These are phyloP conservation scores for Aureobasidium sp. DNA, from an alignment of 2,329 filamentous ascomycete species.

Conservation along the genomic window DNA sequence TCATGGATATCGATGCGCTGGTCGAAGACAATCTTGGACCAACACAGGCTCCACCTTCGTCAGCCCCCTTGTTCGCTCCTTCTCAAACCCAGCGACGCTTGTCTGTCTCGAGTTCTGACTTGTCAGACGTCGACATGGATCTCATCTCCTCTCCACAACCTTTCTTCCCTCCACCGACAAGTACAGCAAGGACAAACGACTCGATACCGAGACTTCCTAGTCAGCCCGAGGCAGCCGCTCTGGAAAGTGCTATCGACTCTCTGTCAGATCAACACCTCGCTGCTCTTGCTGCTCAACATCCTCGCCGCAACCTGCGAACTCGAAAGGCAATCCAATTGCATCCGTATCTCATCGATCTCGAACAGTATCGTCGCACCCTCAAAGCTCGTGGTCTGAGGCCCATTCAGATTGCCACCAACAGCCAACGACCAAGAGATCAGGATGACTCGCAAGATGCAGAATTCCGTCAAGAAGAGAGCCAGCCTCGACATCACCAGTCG, in stretches of 20 bases:
- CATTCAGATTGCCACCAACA: slow-evolving; percentile 24
- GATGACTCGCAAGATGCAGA: slow-evolving; percentile 7
- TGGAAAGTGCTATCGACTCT: not conserved
- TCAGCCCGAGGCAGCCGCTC: not conserved
- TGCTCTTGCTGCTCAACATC: slow-evolving; percentile 4
- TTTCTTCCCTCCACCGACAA: not conserved
- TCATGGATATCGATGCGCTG: slow-evolving; percentile 2
- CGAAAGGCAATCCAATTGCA: slow-evolving; percentile 41
- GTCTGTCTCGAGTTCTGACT: slow-evolving; percentile 6
- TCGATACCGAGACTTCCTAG: not conserved
- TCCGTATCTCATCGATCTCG: slow-evolving; percentile 38
- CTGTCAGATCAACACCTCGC: not conserved
- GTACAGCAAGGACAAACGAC: slow-evolving; percentile 1
- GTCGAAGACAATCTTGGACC: too few relatives aligned
- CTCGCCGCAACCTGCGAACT: slow-evolving; percentile 30
- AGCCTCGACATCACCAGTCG: not conserved
- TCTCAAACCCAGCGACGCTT: slow-evolving; percentile 12
- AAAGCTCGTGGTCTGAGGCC: slow-evolving; percentile 36
- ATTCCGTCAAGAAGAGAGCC: not conserved
- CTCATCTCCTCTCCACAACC: slow-evolving; percentile 3
- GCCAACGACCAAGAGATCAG: slow-evolving; percentile 9
- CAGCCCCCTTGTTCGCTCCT: slow-evolving; percentile 19
- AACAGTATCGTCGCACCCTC: slow-evolving; percentile 34
- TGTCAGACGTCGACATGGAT: slow-evolving; percentile 6
- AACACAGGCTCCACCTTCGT: slow-evolving; percentile 15